Evolutionary conservation across 257 asterid genomes (phyloP), one percentile per base, ranked within the genome.

Genomic region (Rhazya stricta): DNA sequence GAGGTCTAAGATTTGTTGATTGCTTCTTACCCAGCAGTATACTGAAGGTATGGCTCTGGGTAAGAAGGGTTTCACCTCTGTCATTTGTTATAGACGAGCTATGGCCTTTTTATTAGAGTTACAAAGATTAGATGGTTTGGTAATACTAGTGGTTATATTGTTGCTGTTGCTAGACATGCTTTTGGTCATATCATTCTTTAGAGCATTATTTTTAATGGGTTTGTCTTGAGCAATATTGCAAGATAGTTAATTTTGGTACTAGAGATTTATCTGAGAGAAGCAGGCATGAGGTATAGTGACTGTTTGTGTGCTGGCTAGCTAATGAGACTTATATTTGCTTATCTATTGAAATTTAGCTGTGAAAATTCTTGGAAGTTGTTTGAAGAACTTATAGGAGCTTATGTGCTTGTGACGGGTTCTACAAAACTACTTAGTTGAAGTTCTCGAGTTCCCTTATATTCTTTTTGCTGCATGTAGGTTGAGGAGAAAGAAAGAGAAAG

Each of bases 401-500:
- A 27, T 16, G 27, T 51, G 41, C 25, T 53, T 7, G 65, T 66
- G 50, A 70, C 60, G 25, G 46, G 29, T 72, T 15, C 34, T 41
- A 25, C 25, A 39, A n/a, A 36, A 53, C 8, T 27, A 37, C 25
- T 75, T 80, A 48, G 75, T 84, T 63, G 60, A 46, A n/a, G 56
- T 8, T 76, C 70, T 63, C 0, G 1, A 51, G 12, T 41, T 63
- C 27, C 36, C 48, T 39, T 78, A 42, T 16, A 8, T 32, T 78
- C 71, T 83, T 30, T 25, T 57, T 78, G 63, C 42, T 72, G 25
- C 37, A 43, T 81, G 75, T 79, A 95, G 99, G 84, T 87, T 84
- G 99, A 92, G 48, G 98, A 88, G 75, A 85, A 88, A 74, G 90
- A 90, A 72, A 85, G 96, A 81, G 98, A 92, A 68, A 90, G 96